Conservation (phyloP, 768 basidiomycete species). For the Macrolepiota dolichaula region DNA sequence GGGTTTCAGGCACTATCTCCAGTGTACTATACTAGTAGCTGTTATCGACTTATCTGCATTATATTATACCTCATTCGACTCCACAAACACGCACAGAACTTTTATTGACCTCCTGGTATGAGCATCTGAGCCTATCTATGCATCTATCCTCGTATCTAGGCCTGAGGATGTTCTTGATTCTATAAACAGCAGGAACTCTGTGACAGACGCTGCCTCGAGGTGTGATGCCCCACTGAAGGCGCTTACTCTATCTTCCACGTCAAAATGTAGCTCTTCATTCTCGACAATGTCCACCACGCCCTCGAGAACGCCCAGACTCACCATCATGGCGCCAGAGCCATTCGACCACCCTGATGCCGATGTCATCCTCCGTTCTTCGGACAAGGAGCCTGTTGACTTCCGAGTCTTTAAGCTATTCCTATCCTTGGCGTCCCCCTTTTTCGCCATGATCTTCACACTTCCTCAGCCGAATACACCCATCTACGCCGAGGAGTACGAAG, state of each 20-base stretch:
- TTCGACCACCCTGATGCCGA: conserved; percentile 50
- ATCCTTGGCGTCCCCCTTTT: conserved; percentile 55
- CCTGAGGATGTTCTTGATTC: neutral
- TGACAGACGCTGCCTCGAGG: conserved; percentile 3
- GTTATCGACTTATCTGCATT: neutral
- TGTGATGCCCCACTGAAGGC: neutral
- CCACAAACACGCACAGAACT: neutral
- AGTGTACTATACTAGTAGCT: neutral
- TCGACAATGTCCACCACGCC: neutral
- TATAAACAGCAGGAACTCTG: neutral
- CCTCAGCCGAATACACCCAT: conserved; percentile 38
- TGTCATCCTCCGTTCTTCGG: conserved; percentile 53
- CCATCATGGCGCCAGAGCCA: conserved; percentile 23
- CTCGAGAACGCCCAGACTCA: conserved; percentile 10
- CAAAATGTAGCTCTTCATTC: neutral
- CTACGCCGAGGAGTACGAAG: conserved; percentile 18
- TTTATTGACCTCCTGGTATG: no score
- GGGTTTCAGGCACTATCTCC: neutral
- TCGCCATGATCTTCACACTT: conserved; percentile 51
- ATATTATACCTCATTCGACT: neutral
- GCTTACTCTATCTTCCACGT: neutral
- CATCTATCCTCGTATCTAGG: no score
- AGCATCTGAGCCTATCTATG: no score
- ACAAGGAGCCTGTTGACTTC: conserved; percentile 43
- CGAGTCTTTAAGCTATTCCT: conserved; percentile 53